Conservation (phyloP, 2,329 filamentous ascomycete genomes). For the Pseudogymnoascus sp. region DNA sequence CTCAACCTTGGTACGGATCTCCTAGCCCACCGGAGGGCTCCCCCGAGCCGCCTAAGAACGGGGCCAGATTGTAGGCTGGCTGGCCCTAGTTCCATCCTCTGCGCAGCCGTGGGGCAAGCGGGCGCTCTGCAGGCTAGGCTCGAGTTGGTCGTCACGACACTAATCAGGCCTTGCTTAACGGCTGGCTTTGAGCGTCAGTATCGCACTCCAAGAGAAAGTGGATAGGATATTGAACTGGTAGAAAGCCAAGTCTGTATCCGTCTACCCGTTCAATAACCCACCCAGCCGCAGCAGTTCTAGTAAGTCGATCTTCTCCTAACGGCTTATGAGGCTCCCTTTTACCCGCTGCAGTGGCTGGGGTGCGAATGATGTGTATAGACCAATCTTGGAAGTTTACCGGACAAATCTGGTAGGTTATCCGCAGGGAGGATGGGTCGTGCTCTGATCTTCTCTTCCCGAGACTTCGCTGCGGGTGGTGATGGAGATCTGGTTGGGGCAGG, state of each 20-base stretch:
- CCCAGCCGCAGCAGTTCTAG: not conserved
- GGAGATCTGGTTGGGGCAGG: not conserved
- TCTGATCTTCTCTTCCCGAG: no score
- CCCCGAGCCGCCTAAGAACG: not conserved
- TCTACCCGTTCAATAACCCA: not conserved
- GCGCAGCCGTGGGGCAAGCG: not conserved
- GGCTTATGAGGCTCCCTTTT: not conserved
- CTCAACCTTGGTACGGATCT: not conserved
- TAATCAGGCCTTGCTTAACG: not conserved
- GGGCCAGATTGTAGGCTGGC: not conserved
- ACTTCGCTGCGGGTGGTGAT: no score
- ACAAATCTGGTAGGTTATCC: no score
- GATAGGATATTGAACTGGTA: not conserved
- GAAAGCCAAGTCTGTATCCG: not conserved
- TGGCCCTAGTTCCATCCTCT: not conserved
- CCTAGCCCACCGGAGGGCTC: not conserved
- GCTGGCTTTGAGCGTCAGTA: no score
- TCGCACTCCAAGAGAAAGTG: no score
- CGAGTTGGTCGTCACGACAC: no score
- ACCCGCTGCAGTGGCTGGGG: not conserved
- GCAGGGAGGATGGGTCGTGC: no score
- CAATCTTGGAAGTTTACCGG: no score
- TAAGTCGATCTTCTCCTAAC: not conserved
- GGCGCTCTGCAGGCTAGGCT: not conserved
- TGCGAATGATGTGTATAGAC: no score